Evolutionary conservation across 2,329 filamentous ascomycete species (phyloP), one percentile per base, ranked within the genome.

Genomic region (Ascochyta fabae): DNA sequence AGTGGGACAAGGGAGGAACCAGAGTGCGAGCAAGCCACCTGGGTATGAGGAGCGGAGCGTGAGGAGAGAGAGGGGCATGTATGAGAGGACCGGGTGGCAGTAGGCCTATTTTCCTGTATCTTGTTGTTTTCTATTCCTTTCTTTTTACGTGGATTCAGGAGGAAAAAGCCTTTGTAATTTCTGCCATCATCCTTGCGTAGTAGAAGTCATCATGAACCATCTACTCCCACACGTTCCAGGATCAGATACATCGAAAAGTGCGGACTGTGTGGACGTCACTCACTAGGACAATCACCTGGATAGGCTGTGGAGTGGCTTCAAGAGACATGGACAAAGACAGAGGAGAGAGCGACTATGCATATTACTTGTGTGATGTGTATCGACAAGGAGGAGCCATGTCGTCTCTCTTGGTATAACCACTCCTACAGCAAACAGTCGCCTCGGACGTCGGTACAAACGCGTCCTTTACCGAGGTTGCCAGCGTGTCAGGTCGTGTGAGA

Each of bases 21-120:
- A 45, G 33, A 43, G 45, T 23, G 45, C 23, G 34, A 48, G 38
- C n/a, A 39, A 44, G 19, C 51, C 44, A 19, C 45, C 51, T 15
- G 35, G 44, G 19, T 54, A 54, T 27, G 51, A 54, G n/a, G 51
- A 48, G 44, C 29, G 39, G 16, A 34, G 26, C 0, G 8, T 2
- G 9, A 38, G 43, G 27, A 42, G 53, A 22, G 53, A 47, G 26
- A 29, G 40, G 15, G 40, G 16, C 4, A 5, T 43, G 23, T 50
- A 36, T 38, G 47, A 43, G 38, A 29, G 39, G 23, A 27, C 27
- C 4, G 47, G 39, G 5, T 50, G 39, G 31, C 47, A 50, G n/a
- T 35, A 35, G n/a, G 15, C 4, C 15, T 8, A 8, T 35, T 1
- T 16, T 35, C 15, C n/a, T 50, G 26, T 6, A 16, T 22, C 2